These are phyloP conservation scores for Trichoderma orchidacearum DNA, from an alignment of 495 filamentous ascomycete genomes.

Conservation along the genomic window DNA sequence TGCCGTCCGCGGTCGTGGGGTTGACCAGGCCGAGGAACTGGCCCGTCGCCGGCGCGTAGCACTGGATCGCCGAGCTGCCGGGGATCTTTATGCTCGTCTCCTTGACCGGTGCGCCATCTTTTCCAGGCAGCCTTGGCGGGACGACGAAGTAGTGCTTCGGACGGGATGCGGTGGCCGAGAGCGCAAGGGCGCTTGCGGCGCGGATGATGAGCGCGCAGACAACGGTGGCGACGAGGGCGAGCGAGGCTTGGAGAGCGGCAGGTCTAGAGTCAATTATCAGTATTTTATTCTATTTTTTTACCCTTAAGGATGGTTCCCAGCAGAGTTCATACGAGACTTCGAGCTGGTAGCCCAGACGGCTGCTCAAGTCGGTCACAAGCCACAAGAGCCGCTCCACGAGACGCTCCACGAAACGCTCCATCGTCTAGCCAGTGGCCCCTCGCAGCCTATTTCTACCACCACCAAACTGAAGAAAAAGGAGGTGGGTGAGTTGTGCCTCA, in stretches of 20 bases:
- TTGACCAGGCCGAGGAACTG: constrained; percentile 67
- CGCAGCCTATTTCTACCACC: background rate
- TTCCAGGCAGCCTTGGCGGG: constrained; percentile 23
- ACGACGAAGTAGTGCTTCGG: constrained; percentile 26
- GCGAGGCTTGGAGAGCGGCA: background rate
- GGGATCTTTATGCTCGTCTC: constrained; percentile 41
- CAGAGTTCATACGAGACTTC: background rate
- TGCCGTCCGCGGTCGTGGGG: constrained; percentile 61
- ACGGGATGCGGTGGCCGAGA: constrained; percentile 10
- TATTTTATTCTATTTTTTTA: background rate
- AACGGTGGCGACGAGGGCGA: constrained; percentile 8
- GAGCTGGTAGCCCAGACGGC: background rate
- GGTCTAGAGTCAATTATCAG: background rate
- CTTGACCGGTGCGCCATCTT: constrained; percentile 45
- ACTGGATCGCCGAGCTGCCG: constrained; percentile 53
- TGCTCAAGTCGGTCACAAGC: background rate
- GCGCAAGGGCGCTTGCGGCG: constrained; percentile 8
- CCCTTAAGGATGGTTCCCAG: background rate
- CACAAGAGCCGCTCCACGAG: background rate
- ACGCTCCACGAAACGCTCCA: background rate
- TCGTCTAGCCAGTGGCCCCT: background rate
- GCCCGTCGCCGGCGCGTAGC: constrained; percentile 86
- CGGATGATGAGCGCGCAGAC: constrained; percentile 15
- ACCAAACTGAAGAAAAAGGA: background rate
- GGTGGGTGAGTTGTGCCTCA: background rate